Evolutionary conservation across 805 yeast species (phyloP), one percentile per base, ranked within the genome.

Genomic region (Osmozyma mogii): DNA sequence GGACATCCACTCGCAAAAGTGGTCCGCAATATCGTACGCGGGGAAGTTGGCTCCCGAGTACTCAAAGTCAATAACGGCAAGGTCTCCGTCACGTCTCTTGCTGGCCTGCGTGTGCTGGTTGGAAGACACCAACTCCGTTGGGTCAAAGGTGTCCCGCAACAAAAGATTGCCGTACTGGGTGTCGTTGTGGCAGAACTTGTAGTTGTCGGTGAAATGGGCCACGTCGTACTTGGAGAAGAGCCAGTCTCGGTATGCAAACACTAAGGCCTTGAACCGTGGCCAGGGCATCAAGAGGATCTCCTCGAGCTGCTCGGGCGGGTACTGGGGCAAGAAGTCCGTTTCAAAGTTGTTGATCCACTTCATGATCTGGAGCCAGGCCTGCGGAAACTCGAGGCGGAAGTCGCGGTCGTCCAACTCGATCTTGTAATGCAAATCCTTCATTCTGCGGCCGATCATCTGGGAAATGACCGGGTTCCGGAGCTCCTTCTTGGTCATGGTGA

Each of bases 1-100:
- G 28, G 84, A 71, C 96, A 88, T 92, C 98, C 98, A 89, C 60
- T 89, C 98, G 40, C 83, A 72, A 43, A 92, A 83, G 59, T 92
- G 98, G 53, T 92, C 88, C 9, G 88, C 88, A 32, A 92, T 72
- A 52, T 92, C 98, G 50, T 68, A 84, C 2, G 94, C 95, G 1
- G 95, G 85, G 25, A 78, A 65, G 48, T 88, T 92, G 8, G 94
- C 77, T 1, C 96, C 96, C 0, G 95, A 77, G 54, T 89, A 92
- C 58, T 92, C 98, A 54, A 92, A 92, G 53, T 92, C 98, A 47
- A 92, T 92, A 8, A 92, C 98, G 8, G 84, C 95, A 35, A 89
- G 65, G 49, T 77, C 80, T 15, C 31, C 34, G 43, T 63, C 69
- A 31, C 50, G 47, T 29, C 52, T 57, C 33, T 49, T 50, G 29